These are phyloP conservation scores for Brassica hybrid DNA, from an alignment of 441 rosid genomes.

Conservation along the genomic window DNA sequence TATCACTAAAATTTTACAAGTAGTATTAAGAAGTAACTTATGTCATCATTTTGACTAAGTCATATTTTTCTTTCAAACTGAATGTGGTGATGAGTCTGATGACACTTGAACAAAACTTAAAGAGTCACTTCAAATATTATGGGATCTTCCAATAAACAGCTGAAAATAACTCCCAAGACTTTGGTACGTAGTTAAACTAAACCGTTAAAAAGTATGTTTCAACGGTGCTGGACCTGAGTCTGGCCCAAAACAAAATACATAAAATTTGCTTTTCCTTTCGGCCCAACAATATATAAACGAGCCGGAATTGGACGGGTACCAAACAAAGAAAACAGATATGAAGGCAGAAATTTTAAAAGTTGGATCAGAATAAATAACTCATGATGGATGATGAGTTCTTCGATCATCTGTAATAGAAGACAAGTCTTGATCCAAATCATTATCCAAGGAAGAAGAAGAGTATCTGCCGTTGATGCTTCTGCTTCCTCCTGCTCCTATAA, in stretches of 20 bases:
- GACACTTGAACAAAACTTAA: too few species aligned
- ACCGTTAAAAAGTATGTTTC: neutral
- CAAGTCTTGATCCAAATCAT: conserved; percentile 41
- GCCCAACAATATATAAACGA: conserved; percentile 1
- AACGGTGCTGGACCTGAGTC: neutral
- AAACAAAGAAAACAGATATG: neutral
- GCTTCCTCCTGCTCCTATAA: conserved; percentile 23
- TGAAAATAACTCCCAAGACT: too few species aligned
- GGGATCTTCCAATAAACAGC: too few species aligned
- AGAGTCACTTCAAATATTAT: too few species aligned
- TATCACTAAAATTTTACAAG: too few species aligned
- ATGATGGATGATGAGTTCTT: conserved; percentile 38
- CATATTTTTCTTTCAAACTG: too few species aligned
- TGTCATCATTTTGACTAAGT: too few species aligned
- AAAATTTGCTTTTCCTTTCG: neutral
- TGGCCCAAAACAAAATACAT: neutral
- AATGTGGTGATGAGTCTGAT: too few species aligned
- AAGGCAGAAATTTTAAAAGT: neutral
- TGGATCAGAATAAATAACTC: conserved; percentile 12
- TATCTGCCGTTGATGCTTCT: neutral
- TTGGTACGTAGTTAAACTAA: too few species aligned
- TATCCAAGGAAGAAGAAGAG: neutral
- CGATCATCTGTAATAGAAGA: conserved; percentile 40
- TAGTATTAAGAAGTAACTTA: too few species aligned
- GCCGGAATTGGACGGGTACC: neutral